Conservation (phyloP, 345 rosid species). For the Laguncularia racemosa region DNA sequence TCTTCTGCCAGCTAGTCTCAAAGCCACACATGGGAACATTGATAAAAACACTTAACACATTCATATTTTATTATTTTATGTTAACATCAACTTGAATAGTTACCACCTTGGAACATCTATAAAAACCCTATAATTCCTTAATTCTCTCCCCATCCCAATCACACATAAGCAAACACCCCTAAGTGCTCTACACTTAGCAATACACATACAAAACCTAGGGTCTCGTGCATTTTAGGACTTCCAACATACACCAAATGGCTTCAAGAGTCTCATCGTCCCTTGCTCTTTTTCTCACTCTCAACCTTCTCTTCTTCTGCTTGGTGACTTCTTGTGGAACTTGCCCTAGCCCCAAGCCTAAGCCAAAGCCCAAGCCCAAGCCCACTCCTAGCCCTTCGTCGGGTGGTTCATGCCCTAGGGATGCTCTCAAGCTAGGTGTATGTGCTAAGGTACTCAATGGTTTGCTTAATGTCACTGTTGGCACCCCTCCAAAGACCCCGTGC, state of each 20-base stretch:
- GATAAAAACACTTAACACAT: neutral
- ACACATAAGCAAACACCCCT: neutral
- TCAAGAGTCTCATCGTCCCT: constrained; percentile 18
- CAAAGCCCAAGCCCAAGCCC: constrained; percentile 10
- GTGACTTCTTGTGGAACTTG: constrained; percentile 33
- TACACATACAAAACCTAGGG: neutral
- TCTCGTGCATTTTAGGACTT: neutral
- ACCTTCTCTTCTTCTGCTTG: constrained; percentile 29
- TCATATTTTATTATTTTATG: neutral
- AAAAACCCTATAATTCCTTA: neutral
- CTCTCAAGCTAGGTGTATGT: constrained; percentile 52
- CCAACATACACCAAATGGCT: constrained; percentile 21
- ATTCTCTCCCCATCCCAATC: constrained; percentile 5
- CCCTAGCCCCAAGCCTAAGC: constrained; percentile 12
- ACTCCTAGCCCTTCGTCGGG: constrained; percentile 14
- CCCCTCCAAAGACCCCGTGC: constrained; percentile 53
- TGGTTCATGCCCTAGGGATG: constrained; percentile 49
- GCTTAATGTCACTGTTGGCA: constrained; percentile 44
- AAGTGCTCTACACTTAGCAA: neutral
- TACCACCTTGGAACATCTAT: constrained; percentile 7
- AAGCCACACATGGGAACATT: constrained; percentile 7
- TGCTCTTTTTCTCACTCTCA: constrained; percentile 27
- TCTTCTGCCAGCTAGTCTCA: constrained; percentile 11
- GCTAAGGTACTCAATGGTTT: constrained; percentile 46
- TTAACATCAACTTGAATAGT: neutral